phyloP scores from a whole-genome alignment of 331 rosid genomes.

The Stylosanthes scabra region DNA sequence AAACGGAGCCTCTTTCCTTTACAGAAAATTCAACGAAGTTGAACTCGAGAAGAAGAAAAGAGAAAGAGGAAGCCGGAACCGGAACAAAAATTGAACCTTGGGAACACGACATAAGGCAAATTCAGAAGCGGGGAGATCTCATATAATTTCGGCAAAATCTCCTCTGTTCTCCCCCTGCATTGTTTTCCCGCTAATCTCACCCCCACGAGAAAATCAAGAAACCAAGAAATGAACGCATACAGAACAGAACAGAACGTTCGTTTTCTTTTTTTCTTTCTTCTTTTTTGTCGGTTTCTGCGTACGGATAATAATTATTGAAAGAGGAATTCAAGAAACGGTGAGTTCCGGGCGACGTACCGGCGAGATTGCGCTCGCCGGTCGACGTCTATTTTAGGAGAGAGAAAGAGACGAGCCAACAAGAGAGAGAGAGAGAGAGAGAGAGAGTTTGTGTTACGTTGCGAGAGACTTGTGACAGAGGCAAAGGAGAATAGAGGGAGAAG shows the following conservation, averaged over 20 bases:
- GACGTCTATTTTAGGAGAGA: conserved; percentile 36
- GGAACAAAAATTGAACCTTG: conserved; percentile 27
- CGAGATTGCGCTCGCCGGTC: conserved; percentile 69
- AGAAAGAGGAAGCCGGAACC: not conserved
- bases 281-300: conserved; percentile 3
- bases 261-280: not conserved
- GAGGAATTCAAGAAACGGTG: not conserved
- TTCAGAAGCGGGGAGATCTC: conserved; percentile 41
- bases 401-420: conserved; percentile 44
- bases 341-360: conserved; percentile 46
- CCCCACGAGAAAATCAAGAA: conserved; percentile 19
- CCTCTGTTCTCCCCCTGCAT: conserved; percentile 33
- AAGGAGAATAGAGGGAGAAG: too few relatives aligned
- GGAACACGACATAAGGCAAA: conserved; percentile 22
- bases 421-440: not conserved
- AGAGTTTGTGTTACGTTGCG: not conserved
- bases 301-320: not conserved
- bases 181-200: conserved; percentile 34
- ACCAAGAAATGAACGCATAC: not conserved
- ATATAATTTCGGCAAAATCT: conserved; percentile 15
- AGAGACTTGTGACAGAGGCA: conserved; percentile 23
- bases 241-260: not conserved
- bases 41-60: conserved; percentile 1
- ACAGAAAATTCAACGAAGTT: conserved; percentile 13
- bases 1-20: conserved; percentile 11